A percentile compares a stretch with the other conserved stretches of the same genome.
Conservation (phyloP, 73 alveolate genomes). For the Paraurostyla sp. region DNA sequence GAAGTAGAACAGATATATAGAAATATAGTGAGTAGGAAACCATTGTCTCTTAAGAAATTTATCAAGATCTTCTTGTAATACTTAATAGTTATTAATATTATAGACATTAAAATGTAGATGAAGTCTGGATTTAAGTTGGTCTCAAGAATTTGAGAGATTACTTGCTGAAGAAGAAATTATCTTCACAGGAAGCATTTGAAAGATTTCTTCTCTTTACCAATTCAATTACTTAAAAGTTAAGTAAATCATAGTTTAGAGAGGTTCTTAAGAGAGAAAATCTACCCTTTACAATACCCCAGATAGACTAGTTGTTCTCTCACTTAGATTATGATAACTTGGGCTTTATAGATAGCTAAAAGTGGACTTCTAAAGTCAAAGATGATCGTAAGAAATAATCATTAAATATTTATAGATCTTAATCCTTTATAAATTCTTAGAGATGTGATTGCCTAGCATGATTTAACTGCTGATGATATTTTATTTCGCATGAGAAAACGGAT, state of each 20-base stretch:
- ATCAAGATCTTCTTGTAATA: constrained; percentile 16
- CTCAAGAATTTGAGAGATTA: constrained; percentile 32
- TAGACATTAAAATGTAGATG: constrained; percentile 12
- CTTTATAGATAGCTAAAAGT: neutral
- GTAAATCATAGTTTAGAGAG: constrained; percentile 45
- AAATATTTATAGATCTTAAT: neutral
- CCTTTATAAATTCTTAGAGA: constrained; percentile 57
- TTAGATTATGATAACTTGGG: constrained; percentile 27
- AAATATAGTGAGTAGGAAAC: constrained; percentile 21
- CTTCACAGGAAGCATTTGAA: constrained; percentile 5
- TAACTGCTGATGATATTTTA: constrained; percentile 45
- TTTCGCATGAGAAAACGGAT: neutral
- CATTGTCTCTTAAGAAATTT: constrained; percentile 9
- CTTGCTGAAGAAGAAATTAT: neutral
- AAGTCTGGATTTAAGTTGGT: constrained; percentile 19
- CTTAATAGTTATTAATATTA: neutral
- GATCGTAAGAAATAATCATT: constrained; percentile 27
- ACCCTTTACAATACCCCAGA: constrained; percentile 18
- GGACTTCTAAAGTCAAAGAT: neutral
- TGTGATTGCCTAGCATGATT: neutral
- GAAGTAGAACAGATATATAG: constrained; percentile 44
- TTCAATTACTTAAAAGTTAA: neutral
- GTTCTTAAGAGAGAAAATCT: constrained; percentile 34
- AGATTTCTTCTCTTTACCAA: neutral
- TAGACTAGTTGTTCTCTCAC: constrained; percentile 31